Evolutionary conservation across 345 rosid genomes (phyloP), one percentile per base, ranked within the genome.

Genomic region (Populus ilicifolia): DNA sequence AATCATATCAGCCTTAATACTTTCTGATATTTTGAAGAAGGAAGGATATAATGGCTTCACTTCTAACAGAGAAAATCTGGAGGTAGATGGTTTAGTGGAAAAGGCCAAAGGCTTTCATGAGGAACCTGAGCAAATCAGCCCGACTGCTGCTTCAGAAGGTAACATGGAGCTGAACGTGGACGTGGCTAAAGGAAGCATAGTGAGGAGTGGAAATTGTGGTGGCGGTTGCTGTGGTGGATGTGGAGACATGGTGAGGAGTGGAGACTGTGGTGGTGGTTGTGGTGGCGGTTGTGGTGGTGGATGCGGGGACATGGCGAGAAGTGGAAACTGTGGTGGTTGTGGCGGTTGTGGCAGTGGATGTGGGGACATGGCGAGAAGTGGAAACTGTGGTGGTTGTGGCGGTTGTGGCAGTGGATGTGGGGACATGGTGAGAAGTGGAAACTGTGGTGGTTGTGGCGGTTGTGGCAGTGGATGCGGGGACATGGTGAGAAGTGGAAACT

Each of bases 1-100:
- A 76, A 36, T 91, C 56, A 43, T 91, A 67, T 86, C 89, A 50
- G 86, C 92, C 72, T 93, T 93, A 77, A 89, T 96, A 84, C 81
- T 96, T 80, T 74, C 79, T 72, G 73, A 88, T 77, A 77, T 80
- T 71, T 66, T 85, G 77, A 80, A 85, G 83, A 89, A 81, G 67
- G 72, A 81, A 80, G 90, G 92, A 69, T 82, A 78, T 56, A 36
- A 64, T 72, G 81, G 87, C 74, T 70, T 83, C 44, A 70, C 62
- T 35, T 78, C 70, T 54, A 64, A 11, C 29, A 73, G 35, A 6
- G 78, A 82, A 83, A 78, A 41, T 61, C 66, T 18, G 68, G 80
- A 72, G 77, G 54, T 76, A 33, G 77, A 83, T 29, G 67, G 74
- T 71, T 79, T 4, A 18, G 69, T 70, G 68, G 76, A 52, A 54